Evolutionary conservation across 805 yeast genomes (phyloP).

Genomic region (Wickerhamomyces alni): DNA sequence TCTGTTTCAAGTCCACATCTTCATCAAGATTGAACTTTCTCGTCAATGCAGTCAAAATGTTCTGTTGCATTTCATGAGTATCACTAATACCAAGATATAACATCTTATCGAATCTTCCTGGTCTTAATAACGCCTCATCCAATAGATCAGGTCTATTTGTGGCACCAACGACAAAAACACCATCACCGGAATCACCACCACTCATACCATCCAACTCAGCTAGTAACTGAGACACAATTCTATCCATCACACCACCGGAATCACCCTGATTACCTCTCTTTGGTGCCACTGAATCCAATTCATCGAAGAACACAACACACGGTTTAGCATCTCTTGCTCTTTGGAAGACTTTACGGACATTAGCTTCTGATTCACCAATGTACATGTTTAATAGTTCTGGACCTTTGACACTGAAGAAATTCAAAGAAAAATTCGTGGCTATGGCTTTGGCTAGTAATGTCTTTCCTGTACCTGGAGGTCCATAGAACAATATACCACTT

Average conservation of each 20-base stretch:
- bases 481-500: slow-evolving; percentile 91
- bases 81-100: slow-evolving; percentile 89
- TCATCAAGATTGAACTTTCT: slow-evolving; percentile 65
- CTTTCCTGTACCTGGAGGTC: slow-evolving; percentile 99
- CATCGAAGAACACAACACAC: slow-evolving; percentile 96
- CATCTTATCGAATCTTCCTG: slow-evolving; percentile 95
- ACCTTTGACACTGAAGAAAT: slow-evolving; percentile 94
- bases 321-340: slow-evolving; percentile 95
- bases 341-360: slow-evolving; percentile 90
- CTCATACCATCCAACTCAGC: slow-evolving; percentile 98
- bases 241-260: slow-evolving; percentile 98
- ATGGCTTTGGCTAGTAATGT: slow-evolving; percentile 94
- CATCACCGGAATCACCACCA: slow-evolving; percentile 65
- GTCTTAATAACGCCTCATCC: slow-evolving; percentile 90
- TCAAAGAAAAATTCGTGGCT: slow-evolving; percentile 90
- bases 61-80: slow-evolving; percentile 81
- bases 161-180: slow-evolving; percentile 98
- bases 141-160: slow-evolving; percentile 93
- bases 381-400: slow-evolving; percentile 97
- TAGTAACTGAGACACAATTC: slow-evolving; percentile 90
- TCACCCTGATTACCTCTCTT: slow-evolving; percentile 98
- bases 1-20: slow-evolving; percentile 47
- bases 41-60: slow-evolving; percentile 82
- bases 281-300: slow-evolving; percentile 96
- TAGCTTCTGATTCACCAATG: slow-evolving; percentile 97